A percentile compares a stretch with the other conserved stretches of the same genome.
Evolutionary conservation across 306 rosid species (phyloP).

Genomic region (Arachis hypogaea): DNA sequence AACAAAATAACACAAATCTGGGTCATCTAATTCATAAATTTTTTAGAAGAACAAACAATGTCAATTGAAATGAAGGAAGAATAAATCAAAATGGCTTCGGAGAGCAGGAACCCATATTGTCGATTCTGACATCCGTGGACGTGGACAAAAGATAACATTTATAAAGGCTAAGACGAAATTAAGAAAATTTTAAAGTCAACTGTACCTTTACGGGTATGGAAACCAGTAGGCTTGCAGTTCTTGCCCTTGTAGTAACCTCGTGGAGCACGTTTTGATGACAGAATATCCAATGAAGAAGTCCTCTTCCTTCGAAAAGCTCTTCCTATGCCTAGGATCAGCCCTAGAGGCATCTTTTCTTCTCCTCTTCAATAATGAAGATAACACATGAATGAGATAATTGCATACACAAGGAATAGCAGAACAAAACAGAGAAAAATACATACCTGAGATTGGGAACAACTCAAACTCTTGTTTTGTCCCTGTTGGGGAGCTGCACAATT

Average conservation of each 20-base stretch:
- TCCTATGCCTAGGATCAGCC: conserved; percentile 56
- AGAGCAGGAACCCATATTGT: too few relatives aligned
- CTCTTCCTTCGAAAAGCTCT: conserved; percentile 56
- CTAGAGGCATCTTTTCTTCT: conserved; percentile 48
- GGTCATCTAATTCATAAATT: too few relatives aligned
- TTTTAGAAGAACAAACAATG: too few relatives aligned
- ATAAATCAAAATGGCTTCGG: too few relatives aligned
- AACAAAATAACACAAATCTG: too few relatives aligned
- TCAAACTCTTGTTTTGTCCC: background rate
- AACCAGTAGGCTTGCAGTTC: conserved; percentile 91
- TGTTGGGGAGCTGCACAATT: background rate
- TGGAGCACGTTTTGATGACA: conserved; percentile 83
- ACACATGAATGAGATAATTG: background rate
- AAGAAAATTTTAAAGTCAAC: too few relatives aligned
- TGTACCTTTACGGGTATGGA: conserved; percentile 80
- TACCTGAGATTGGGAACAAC: background rate
- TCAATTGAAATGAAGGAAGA: too few relatives aligned
- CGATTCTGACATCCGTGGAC: too few relatives aligned
- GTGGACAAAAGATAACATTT: too few relatives aligned
- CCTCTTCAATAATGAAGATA: background rate
- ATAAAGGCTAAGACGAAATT: too few relatives aligned
- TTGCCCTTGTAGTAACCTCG: conserved; percentile 83
- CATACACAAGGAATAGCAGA: background rate
- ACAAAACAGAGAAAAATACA: background rate
- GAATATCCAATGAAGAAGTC: conserved; percentile 63